Evolutionary conservation across 176 grass and related monocot genomes (phyloP).

Genomic region (Bromus sterilis): DNA sequence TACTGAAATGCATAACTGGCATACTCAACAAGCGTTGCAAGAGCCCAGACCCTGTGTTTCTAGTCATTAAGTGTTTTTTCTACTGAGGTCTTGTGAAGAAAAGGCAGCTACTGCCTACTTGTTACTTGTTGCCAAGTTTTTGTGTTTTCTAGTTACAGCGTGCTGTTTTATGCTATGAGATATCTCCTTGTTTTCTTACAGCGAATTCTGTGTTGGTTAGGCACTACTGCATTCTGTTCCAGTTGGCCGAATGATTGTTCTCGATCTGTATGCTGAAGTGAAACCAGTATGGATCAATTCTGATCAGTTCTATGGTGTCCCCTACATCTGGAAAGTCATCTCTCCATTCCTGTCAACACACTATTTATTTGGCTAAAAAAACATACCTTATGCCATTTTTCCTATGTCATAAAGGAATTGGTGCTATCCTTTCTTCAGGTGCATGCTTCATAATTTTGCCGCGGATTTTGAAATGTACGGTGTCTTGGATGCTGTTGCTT

Average conservation of each 20-base stretch:
- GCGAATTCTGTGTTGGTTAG: conserved; percentile 27
- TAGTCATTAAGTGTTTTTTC: background rate
- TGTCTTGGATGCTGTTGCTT: conserved; percentile 62
- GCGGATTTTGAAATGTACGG: conserved; percentile 92
- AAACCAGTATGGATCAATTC: conserved; percentile 81
- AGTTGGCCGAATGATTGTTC: conserved; percentile 80
- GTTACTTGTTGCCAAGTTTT: background rate
- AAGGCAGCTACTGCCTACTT: background rate
- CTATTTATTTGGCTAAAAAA: background rate
- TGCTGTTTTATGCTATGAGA: background rate
- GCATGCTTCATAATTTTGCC: conserved; percentile 95
- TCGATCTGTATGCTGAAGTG: conserved; percentile 94
- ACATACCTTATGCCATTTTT: background rate
- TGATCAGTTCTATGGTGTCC: conserved; percentile 88
- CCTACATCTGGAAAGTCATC: conserved; percentile 84
- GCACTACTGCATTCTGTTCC: conserved; percentile 87
- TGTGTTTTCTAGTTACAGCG: background rate
- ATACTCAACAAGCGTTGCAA: background rate
- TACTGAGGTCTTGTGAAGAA: background rate
- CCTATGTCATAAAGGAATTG: background rate
- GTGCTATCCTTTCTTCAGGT: conserved; percentile 40
- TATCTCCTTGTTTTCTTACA: background rate
- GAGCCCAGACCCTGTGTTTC: background rate
- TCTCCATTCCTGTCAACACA: background rate
- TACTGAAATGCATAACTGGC: background rate